Evolutionary conservation across 176 grass and related monocot species (phyloP), one percentile per base, ranked within the genome.

Genomic region (Poa annua): DNA sequence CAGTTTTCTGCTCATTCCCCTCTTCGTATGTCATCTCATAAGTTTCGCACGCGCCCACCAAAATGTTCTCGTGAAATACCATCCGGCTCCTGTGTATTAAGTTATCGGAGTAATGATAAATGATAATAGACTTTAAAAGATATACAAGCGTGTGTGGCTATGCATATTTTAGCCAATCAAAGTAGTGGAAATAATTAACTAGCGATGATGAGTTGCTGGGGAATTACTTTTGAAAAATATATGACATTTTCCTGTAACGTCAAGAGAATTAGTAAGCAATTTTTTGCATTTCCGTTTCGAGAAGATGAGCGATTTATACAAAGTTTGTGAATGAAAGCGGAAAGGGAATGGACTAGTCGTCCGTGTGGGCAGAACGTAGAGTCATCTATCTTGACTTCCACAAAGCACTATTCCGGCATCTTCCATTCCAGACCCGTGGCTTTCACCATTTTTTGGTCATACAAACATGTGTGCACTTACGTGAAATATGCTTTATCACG

Each of bases 321-420:
- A n/a, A 59, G 36, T 36, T 76, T 39, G 56, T 38, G 36, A 53
- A 11, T 26, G 26, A 63, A 16, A 59, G 44, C 63, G 26, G 47
- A 15, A 49, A 61, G 22, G 5, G 66, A 74, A 49, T 15, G 8
- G 48, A 16, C 35, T 12, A 55, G 24, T 61, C 57, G 5, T 35
- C 41, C 66, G 3, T n/a, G 13, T 6, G 45, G 47, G 47, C 47
- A 49, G 33, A 34, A 38, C 14, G 45, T 50, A 42, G 29, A 20
- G 55, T 25, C 74, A 26, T 59, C 39, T 9, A 49, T 17, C 12
- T 69, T 89, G 69, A 88, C 80, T 64, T 83, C n/a, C 17, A 44
- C n/a, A 5, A 61, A 78, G 20, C 9, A 16, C 39, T 62, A 73
- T 54, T 62, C 41, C 0, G 0, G 6, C 42, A 77, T 78, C 19